Base-by-base conservation (phyloP, 352 stramenopile species). In the Phytopythium litorale region DNA sequence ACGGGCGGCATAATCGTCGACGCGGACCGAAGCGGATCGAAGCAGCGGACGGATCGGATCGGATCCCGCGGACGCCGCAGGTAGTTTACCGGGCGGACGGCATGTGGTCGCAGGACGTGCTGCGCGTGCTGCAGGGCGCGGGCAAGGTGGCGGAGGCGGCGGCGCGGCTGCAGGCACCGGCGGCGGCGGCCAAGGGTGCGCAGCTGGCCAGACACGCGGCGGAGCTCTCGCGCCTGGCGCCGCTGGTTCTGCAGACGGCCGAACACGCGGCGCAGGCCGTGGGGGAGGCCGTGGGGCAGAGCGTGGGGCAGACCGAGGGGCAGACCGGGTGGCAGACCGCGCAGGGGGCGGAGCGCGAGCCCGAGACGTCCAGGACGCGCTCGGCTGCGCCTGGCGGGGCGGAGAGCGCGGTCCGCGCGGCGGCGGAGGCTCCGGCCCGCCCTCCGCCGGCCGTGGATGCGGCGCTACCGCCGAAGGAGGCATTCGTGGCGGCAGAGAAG, bases 21-120 rank as follows among this genome's bases (percentile, higher is more conserved):
- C 28, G 28, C 3, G 28, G 28, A 32, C 35, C 8, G 35, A 40
- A 38, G 33, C 11, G 33, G 7, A 13, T 1, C 33, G 33, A 38
- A 40, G 35, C 35, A 28, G 25, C 25, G 25, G 25, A 28, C 25
- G 25, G 25, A 38, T 38, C 33, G 7, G 33, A 38, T 38, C 33
- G 7, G 33, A 11, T 40, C 12, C 12, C 35, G 28, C 28, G 28
- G 28, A n/a, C n/a, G n/a, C n/a, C 28, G 28, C 3, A 32, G 28
- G 3, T 32, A 32, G 5, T 32, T 32, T 32, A 7, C 3, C 28
- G 5, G 28, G 28, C 28, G 28, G 12, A 23, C 8, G 48, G 38
- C 6, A 91, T 92, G 82, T 92, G 82, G 82, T 79, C 78, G 57
- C 75, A 76, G 48, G 82, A 92, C 68, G 76, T 92, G 46, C 58